Conservation (phyloP, 176 grass and related monocot species). For the Hordeum vulgare region MorexV3_pseudomolecules_assembly NC_058520.1:458091126-458091625, state of each 20-base stretch:
- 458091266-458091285: conserved; percentile 75
- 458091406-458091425: not conserved
- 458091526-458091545: not conserved
- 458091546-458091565: not conserved
- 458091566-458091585: conserved; percentile 2
- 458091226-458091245: conserved; percentile 84
- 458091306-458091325: conserved; percentile 81
- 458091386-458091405: conserved; percentile 24
- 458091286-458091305: conserved; percentile 77
- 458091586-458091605: conserved; percentile 27
- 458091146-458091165: conserved; percentile 88
- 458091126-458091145: conserved; percentile 76
- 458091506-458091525: conserved; percentile 1
- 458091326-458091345: conserved; percentile 54
- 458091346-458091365: conserved; percentile 42
- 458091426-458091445: not conserved
- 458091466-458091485: conserved; percentile 2
- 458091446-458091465: not conserved
- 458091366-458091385: conserved; percentile 34
- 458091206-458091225: conserved; percentile 96
- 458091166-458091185: conserved; percentile 59
- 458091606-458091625: not conserved
- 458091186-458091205: conserved; percentile 89
- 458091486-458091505: not conserved
- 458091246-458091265: conserved; percentile 75